Evolutionary conservation across 1,139 yeast species (phyloP), one percentile per base, ranked within the genome.

Genomic region (Suhomyces bolitotheri): DNA sequence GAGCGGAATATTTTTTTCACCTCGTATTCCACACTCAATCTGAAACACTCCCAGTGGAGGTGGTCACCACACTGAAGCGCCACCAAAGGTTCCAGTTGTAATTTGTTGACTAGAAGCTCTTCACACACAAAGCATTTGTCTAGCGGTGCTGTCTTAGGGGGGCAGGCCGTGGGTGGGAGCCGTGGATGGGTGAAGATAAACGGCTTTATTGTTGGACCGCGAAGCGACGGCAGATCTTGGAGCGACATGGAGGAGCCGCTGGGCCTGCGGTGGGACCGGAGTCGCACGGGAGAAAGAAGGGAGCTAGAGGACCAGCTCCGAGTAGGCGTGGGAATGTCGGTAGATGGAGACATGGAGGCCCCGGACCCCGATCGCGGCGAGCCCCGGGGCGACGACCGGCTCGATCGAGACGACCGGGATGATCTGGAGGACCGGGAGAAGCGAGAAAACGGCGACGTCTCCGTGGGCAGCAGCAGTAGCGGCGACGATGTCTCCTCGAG

Each of bases 21-120:
- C 33, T 47, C 47, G 21, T 36, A 48, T 21, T 47, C 49, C 26
- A 56, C 48, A 3, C 50, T 41, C 6, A 58, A 36, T 6, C 41
- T 47, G 31, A 66, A 58, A 41, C 75, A 69, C 38, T 66, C 66
- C 27, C 62, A 62, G 41, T 69, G 75, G 17, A 65, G 50, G 32
- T 49, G 56, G 39, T 67, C 72, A 3, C 71, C 71, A 49, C 75
- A 69, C 16, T 45, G 44, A 27, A 69, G 54, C 25, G 58, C 57
- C 11, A 68, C 46, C 10, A 67, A 44, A 25, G 48, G 47, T 41
- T 69, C 75, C n/a, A 54, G 50, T 9, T 48, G 51, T n/a, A 69
- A 52, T 30, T 59, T 63, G 10, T 61, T 54, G 29, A 58, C 51
- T 10, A 68, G 51, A 8, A 51, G 45, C 36, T 69, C 74, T 10